Base-by-base conservation (phyloP, 2,329 filamentous ascomycete species). In the Diaporthe citri region DNA sequence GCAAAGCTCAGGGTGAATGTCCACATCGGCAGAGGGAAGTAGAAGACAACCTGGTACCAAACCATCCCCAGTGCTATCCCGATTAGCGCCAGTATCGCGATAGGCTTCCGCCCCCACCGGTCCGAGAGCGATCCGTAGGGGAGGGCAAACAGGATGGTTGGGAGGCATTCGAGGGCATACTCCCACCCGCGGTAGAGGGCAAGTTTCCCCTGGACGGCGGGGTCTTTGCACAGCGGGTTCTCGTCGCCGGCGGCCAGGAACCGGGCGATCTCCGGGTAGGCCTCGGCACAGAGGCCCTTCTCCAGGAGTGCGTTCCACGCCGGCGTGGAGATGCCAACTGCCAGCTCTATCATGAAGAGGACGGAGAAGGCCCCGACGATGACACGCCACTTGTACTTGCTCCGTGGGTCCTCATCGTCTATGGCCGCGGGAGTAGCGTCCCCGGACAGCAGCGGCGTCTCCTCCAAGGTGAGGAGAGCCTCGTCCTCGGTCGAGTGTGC, bases 221-320 rank as follows among this genome's bases (percentile, higher is more conserved):
- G 79, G 4, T 80, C 79, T 78, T 91, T 91, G 82, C 90, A 91
- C 8, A 79, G 79, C 25, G 84, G 82, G 59, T 82, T 79, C 73
- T 89, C 87, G 2, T 81, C 70, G 79, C 81, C 76, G 4, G 70
- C 78, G 59, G 75, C 71, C 60, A 76, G 78, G 43, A 77, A 77
- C 0, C 85, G 80, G 34, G 83, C 78, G 59, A 85, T 80, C 2
- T 85, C 81, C 7, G 87, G 85, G 77, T 87, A 88, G 76, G 87
- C 84, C 22, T 83, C 78, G 34, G 86, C 86, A 80, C 90, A 91
- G 59, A 90, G 85, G 60, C 90, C 85, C 70, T 85, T 84, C 79
- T 92, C 90, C 77, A 88, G 85, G 69, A 91, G 84, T 71, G 87
- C 86, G 67, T 86, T 87, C 59, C 82, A 79, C 0, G 89, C 87